These are phyloP conservation scores for Afroboletus lepidellus DNA, from an alignment of 1,284 basidiomycete genomes.

Conservation along the genomic window DNA sequence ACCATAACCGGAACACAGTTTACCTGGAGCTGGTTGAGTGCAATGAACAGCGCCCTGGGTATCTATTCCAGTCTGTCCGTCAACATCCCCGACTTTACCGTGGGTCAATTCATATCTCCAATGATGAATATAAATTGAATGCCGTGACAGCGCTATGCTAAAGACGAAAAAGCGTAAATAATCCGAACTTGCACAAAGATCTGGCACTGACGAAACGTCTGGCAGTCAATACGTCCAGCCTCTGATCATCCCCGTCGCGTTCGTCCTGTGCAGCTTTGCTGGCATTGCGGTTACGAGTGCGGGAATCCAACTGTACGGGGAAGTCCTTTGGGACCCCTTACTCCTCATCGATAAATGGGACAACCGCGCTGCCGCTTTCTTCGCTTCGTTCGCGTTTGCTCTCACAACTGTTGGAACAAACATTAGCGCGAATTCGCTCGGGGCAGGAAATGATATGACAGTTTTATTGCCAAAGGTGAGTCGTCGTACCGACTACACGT, in stretches of 20 bases:
- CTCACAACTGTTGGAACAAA: conserved; percentile 67
- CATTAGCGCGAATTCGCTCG: conserved; percentile 63
- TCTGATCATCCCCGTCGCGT: conserved; percentile 57
- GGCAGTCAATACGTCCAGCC: conserved; percentile 56
- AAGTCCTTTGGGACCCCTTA: conserved; percentile 41
- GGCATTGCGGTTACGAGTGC: conserved; percentile 58
- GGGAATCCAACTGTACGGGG: conserved; percentile 44
- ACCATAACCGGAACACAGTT: conserved; percentile 32
- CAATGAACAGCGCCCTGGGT: conserved; percentile 55
- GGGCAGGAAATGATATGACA: conserved; percentile 66
- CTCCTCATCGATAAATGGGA: conserved; percentile 56
- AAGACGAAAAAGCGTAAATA: conserved; percentile 32
- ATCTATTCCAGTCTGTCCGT: conserved; percentile 52
- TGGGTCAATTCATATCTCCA: conserved; percentile 28
- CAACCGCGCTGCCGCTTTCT: conserved; percentile 68
- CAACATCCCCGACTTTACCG: conserved; percentile 61
- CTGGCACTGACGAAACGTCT: conserved; percentile 6
- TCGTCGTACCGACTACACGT: background rate
- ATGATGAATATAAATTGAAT: conserved; percentile 1
- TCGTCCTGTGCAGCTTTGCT: conserved; percentile 57
- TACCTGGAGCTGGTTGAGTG: conserved; percentile 56
- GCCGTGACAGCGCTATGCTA: conserved; percentile 29
- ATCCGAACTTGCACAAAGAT: background rate
- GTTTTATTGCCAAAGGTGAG: conserved; percentile 44
- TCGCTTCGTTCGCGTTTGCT: conserved; percentile 57